Evolutionary conservation across 352 stramenopile genomes (phyloP).

Genomic region (Saprolegnia diclina): DNA sequence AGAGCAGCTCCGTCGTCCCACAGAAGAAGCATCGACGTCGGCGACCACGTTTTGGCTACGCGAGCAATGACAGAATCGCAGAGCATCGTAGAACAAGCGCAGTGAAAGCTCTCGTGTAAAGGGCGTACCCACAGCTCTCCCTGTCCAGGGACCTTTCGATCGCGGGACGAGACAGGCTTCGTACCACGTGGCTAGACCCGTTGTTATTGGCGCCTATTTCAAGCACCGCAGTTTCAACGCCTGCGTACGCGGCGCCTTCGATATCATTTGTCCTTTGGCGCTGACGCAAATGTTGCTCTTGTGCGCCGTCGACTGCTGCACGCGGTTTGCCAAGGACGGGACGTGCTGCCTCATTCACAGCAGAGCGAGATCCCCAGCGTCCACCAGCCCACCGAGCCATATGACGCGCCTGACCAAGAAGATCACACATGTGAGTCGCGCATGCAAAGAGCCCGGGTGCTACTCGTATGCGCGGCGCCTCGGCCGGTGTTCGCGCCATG

Average conservation of each 20-base stretch:
- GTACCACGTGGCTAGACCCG: no score
- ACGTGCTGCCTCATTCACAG: neutral
- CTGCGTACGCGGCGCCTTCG: neutral
- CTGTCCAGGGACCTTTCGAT: no score
- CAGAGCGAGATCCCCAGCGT: neutral
- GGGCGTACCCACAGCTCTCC: no score
- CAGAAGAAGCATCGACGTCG: no score
- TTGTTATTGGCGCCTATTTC: no score
- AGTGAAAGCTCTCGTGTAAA: no score
- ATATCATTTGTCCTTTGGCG: neutral
- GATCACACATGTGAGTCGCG: neutral
- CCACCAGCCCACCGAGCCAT: no score
- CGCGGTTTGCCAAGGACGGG: neutral
- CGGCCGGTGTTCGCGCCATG: neutral
- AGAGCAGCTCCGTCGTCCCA: no score
- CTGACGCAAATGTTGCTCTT: neutral
- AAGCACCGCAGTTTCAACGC: neutral
- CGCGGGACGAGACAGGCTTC: no score
- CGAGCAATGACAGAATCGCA: no score
- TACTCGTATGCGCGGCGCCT: neutral
- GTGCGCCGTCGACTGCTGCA: neutral
- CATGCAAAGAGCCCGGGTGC: neutral
- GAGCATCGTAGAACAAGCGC: no score
- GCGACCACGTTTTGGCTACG: no score
- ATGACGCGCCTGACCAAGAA: neutral